phyloP scores from a whole-genome alignment of 2,329 filamentous ascomycete species.

The Fusarium sp. region DNA sequence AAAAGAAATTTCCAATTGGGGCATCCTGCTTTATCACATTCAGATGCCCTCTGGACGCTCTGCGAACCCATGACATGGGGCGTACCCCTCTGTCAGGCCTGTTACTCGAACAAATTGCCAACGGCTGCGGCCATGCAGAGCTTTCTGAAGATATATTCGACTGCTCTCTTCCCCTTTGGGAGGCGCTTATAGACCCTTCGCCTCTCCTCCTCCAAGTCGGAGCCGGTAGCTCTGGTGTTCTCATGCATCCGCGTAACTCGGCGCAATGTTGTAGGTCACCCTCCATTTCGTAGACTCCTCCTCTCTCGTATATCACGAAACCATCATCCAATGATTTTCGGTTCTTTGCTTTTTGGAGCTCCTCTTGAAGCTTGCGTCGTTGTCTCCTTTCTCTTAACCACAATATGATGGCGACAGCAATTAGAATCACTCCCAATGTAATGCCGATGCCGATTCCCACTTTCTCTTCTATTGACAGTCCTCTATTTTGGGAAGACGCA shows the following conservation, averaged over 20 bases:
- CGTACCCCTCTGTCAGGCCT: background rate
- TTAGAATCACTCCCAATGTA: slow-evolving; percentile 24
- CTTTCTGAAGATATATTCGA: background rate
- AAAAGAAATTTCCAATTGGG: background rate
- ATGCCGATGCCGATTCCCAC: slow-evolving; percentile 38
- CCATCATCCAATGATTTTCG: background rate
- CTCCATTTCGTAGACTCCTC: slow-evolving; percentile 39
- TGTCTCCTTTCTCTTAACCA: slow-evolving; percentile 40
- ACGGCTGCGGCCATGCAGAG: slow-evolving; percentile 15
- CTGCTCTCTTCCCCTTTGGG: background rate
- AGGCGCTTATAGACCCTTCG: background rate
- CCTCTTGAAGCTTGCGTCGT: slow-evolving; percentile 23
- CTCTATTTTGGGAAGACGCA: background rate
- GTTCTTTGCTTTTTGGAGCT: slow-evolving; percentile 17
- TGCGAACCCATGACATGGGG: background rate
- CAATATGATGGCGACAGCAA: slow-evolving; percentile 28
- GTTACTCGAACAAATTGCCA: background rate
- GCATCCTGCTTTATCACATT: background rate
- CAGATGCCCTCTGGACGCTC: background rate
- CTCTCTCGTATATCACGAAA: background rate
- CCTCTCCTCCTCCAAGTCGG: background rate
- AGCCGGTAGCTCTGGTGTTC: slow-evolving; percentile 33
- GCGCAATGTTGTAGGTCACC: slow-evolving; percentile 31
- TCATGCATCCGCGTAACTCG: slow-evolving; percentile 37
- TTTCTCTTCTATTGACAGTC: slow-evolving; percentile 30